Evolutionary conservation across 2,329 filamentous ascomycete genomes (phyloP).

Genomic region (Colletotrichum nymphaeae): DNA sequence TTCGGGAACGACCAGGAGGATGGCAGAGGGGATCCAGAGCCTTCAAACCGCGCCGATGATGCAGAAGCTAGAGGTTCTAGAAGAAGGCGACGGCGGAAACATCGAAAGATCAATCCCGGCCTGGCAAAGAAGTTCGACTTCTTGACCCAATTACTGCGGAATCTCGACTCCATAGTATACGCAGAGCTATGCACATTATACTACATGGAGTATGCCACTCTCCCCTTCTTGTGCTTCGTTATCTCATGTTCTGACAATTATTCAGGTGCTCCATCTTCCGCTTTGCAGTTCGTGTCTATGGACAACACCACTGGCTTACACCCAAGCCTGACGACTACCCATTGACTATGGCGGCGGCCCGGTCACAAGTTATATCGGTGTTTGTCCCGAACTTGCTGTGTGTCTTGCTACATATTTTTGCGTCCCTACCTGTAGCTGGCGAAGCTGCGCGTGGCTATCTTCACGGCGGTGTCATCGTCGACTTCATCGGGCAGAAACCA

Average conservation of each 20-base stretch:
- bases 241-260: slow-evolving; percentile 33
- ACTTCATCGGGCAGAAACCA: slow-evolving; percentile 75
- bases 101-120: slow-evolving; percentile 52
- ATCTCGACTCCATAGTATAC: slow-evolving; percentile 72
- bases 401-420: slow-evolving; percentile 68
- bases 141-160: slow-evolving; percentile 68
- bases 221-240: not conserved
- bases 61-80: slow-evolving; percentile 37
- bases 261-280: slow-evolving; percentile 73
- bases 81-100: slow-evolving; percentile 49
- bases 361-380: slow-evolving; percentile 68
- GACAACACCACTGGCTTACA: slow-evolving; percentile 73
- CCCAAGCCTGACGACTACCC: slow-evolving; percentile 69
- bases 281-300: slow-evolving; percentile 67
- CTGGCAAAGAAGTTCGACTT: slow-evolving; percentile 70
- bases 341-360: slow-evolving; percentile 65
- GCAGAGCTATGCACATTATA: slow-evolving; percentile 74
- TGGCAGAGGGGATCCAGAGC: slow-evolving; percentile 25
- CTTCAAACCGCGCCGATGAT: slow-evolving; percentile 24
- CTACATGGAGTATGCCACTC: slow-evolving; percentile 73
- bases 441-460: slow-evolving; percentile 74
- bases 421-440: slow-evolving; percentile 65
- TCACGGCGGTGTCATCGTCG: slow-evolving; percentile 74
- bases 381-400: slow-evolving; percentile 70
- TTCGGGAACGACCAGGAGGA: slow-evolving; percentile 36